Evolutionary conservation across 768 basidiomycete species (phyloP), one percentile per base, ranked within the genome.

Genomic region (Tylopilus rubrobrunneus): DNA sequence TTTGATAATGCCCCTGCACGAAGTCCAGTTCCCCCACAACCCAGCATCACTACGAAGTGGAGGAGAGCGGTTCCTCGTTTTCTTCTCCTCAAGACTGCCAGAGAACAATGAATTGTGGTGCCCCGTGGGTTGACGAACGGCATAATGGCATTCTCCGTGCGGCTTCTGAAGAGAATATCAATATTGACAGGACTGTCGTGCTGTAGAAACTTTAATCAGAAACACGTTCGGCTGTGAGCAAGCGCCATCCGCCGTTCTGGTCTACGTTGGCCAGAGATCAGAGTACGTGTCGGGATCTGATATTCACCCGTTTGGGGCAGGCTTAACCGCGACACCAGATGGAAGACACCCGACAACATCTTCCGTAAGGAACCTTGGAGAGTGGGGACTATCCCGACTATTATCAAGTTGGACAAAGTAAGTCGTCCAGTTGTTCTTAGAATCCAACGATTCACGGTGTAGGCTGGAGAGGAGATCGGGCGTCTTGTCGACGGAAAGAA

Each of bases 281-380:
- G 78, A 82, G 89, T 91, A 63, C 67, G 84, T 73, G 29, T 36
- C 45, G 29, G 12, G 37, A 44, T 46, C 17, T 23, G 52, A 46
- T 42, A 43, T 55, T 23, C 15, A 45, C 15, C 27, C 23, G 39
- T 49, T 47, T 6, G 4, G 14, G 19, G 37, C 11, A 34, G 34
- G 36, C 48, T 58, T 9, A 45, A 48, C 29, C 9, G 51, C 17
- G 48, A 29, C 7, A 17, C 53, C 55, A 90, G 89, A 62, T 91
- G 88, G 89, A 90, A 82, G 70, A 63, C 74, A 1, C 68, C 76
- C 7, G 66, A 72, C 14, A 87, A 87, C 58, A 59, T 74, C 3
- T 87, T 82, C 63, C 82, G 87, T 52, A 75, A 75, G 49, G 77
- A 73, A 15, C 85, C 86, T 5, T 89, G 86, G 83, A 74, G 78